phyloP scores from a whole-genome alignment of 768 basidiomycete genomes.

The Pleurotus tuoliensis region DNA sequence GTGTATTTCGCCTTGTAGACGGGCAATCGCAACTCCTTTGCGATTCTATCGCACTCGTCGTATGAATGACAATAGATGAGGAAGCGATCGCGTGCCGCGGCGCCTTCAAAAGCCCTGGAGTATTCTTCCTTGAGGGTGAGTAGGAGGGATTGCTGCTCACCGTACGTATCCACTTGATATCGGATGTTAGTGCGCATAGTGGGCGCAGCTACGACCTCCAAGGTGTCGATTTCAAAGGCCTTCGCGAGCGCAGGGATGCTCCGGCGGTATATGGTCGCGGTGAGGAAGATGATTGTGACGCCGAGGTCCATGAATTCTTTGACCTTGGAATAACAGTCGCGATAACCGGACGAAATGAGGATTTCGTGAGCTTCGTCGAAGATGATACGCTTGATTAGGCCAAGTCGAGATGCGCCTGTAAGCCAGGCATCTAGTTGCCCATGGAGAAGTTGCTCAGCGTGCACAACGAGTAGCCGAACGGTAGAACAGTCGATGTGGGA shows the following conservation, averaged over 20 bases:
- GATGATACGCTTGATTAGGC: no score
- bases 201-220: background rate
- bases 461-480: no score
- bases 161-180: background rate
- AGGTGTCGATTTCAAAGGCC: background rate
- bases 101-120: background rate
- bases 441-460: no score
- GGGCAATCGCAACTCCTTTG: background rate
- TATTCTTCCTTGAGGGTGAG: background rate
- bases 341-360: background rate
- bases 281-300: conserved; percentile 1
- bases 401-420: no score
- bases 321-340: conserved; percentile 1
- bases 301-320: background rate
- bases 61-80: conserved; percentile 8
- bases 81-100: background rate
- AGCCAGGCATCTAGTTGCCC: no score
- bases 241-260: background rate
- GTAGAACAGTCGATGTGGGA: no score
- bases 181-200: conserved; percentile 6
- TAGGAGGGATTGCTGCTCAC: background rate
- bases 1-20: no score
- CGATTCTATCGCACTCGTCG: background rate
- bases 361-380: no score
- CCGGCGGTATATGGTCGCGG: conserved; percentile 2